phyloP scores from a whole-genome alignment of 129 eudicot species.

The Glebionis coronaria region DNA sequence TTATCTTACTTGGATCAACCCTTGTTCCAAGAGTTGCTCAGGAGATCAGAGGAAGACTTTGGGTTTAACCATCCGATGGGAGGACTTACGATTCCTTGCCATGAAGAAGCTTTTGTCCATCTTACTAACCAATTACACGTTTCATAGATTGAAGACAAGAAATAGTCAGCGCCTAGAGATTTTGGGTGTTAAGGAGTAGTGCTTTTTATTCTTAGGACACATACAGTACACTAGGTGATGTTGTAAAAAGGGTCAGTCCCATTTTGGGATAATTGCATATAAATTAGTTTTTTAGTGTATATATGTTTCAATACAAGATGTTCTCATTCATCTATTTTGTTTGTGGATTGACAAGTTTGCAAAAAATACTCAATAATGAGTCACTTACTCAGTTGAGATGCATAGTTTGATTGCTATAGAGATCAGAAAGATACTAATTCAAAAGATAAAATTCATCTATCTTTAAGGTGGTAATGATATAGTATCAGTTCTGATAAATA shows the following conservation, averaged over 20 bases:
- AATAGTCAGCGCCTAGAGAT: constrained; percentile 1
- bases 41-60: constrained; percentile 41
- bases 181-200: neutral
- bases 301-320: too few relatives aligned
- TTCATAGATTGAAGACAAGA: constrained; percentile 7
- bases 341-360: too few relatives aligned
- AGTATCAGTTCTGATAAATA: too few relatives aligned
- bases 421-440: too few relatives aligned
- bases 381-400: too few relatives aligned
- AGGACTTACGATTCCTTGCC: constrained; percentile 42
- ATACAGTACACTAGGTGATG: neutral
- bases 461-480: too few relatives aligned
- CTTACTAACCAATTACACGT: constrained; percentile 18
- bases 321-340: too few relatives aligned
- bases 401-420: too few relatives aligned
- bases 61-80: constrained; percentile 16
- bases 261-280: neutral
- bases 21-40: constrained; percentile 37
- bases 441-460: too few relatives aligned
- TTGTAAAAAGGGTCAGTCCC: constrained; percentile 1
- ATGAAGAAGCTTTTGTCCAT: constrained; percentile 31
- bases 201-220: neutral
- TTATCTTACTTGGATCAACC: constrained; percentile 41
- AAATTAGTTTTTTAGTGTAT: too few relatives aligned
- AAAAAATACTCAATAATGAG: too few relatives aligned